These are phyloP conservation scores for Rhodotorula taiwanensis DNA, from an alignment of 768 basidiomycete genomes.

Conservation along the genomic window DNA sequence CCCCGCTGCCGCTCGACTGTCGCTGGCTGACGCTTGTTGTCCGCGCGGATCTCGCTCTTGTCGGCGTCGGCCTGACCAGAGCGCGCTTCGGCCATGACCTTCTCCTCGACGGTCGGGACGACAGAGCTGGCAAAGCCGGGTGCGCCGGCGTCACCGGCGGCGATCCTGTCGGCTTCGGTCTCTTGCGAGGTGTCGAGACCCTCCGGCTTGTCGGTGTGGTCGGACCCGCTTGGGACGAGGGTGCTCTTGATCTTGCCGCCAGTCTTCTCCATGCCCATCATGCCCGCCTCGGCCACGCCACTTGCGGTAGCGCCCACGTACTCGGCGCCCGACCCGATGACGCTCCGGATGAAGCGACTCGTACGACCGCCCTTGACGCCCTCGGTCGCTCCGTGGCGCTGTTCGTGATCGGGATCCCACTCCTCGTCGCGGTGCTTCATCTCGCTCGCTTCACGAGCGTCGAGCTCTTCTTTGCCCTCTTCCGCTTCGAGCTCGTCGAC, in stretches of 20 bases:
- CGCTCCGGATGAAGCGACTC: conserved; percentile 4
- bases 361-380: conserved; percentile 19
- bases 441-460: conserved; percentile 32
- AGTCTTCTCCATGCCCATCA: conserved; percentile 10
- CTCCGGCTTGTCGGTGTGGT: conserved; percentile 8
- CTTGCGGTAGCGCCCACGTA: conserved; percentile 31
- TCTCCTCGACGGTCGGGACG: conserved; percentile 66
- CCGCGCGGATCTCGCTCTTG: neutral
- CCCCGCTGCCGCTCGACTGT: conserved; percentile 26
- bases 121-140: conserved; percentile 59
- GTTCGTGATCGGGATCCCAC: conserved; percentile 68
- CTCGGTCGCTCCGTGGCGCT: conserved; percentile 15
- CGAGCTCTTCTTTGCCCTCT: conserved; percentile 50
- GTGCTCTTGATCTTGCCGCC: neutral
- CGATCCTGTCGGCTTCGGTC: conserved; percentile 41
- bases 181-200: conserved; percentile 8
- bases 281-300: conserved; percentile 15
- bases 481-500: conserved; percentile 62
- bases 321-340: conserved; percentile 19
- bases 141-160: conserved; percentile 40
- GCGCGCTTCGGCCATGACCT: conserved; percentile 53
- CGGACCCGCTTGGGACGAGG: conserved; percentile 1
- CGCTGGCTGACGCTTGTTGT: conserved; percentile 7
- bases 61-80: neutral
- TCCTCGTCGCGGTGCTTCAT: conserved; percentile 48